A percentile compares a stretch with the other conserved stretches of the same genome.
Conservation (phyloP, 2,329 filamentous ascomycete species). For the Bimuria novae-zelandiae region DNA sequence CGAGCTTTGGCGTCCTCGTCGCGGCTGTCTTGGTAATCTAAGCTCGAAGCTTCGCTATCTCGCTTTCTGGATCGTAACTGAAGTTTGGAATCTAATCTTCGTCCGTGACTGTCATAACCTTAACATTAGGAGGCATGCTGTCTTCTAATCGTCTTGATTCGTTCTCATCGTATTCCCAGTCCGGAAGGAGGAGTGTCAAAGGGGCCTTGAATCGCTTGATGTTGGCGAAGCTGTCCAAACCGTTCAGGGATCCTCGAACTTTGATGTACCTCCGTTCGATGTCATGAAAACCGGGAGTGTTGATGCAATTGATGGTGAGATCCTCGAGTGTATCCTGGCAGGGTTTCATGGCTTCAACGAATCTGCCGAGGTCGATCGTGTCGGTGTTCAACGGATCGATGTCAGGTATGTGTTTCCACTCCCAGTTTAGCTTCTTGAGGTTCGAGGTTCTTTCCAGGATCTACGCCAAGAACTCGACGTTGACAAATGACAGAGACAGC, state of each 20-base stretch:
- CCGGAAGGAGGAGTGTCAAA: background rate
- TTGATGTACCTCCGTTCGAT: background rate
- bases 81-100: background rate
- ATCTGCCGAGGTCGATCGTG: slow-evolving; percentile 3
- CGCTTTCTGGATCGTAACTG: background rate
- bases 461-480: slow-evolving; percentile 1
- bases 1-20: slow-evolving; percentile 1
- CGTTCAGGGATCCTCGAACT: background rate
- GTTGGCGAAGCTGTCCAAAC: background rate
- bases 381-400: background rate
- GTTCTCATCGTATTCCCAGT: background rate
- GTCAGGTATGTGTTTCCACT: slow-evolving; percentile 1
- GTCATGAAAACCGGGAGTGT: background rate
- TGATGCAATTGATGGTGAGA: slow-evolving; percentile 2
- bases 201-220: slow-evolving; percentile 4
- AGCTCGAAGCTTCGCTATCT: background rate
- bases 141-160: slow-evolving; percentile 1
- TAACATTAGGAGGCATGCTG: slow-evolving; percentile 10
- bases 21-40: background rate
- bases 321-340: slow-evolving; percentile 8
- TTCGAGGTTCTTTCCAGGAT: background rate
- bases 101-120: slow-evolving; percentile 3
- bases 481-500: slow-evolving; percentile 1
- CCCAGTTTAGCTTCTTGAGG: background rate
- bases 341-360: slow-evolving; percentile 6